Evolutionary conservation across 148 eudicot genomes (phyloP).

Genomic region (Amaranthus hypochondriacus): DNA sequence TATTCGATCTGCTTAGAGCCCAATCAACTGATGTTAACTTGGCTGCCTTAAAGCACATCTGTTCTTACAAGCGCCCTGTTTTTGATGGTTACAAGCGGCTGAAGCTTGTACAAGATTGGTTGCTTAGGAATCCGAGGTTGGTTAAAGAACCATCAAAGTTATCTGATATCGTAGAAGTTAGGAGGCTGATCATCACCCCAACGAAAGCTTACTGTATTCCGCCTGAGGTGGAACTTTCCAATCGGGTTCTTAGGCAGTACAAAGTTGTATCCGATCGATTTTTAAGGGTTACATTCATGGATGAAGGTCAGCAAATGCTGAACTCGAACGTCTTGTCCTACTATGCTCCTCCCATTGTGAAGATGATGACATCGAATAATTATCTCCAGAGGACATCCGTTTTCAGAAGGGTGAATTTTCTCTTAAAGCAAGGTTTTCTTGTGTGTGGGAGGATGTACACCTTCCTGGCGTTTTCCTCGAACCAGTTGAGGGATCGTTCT

Average conservation of each 20-base stretch:
- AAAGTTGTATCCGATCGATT: conserved; percentile 61
- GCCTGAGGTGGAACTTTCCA: conserved; percentile 75
- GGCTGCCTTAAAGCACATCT: conserved; percentile 70
- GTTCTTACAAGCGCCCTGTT: conserved; percentile 48
- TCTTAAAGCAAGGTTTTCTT: conserved; percentile 50
- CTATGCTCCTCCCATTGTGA: conserved; percentile 59
- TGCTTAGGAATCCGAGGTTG: conserved; percentile 56
- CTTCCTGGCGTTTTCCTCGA: conserved; percentile 83
- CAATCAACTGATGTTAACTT: conserved; percentile 51
- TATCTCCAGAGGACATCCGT: conserved; percentile 47
- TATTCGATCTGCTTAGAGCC: conserved; percentile 48
- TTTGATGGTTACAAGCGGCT: conserved; percentile 54
- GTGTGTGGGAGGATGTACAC: conserved; percentile 67
- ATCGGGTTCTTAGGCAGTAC: conserved; percentile 71
- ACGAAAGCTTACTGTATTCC: conserved; percentile 81
- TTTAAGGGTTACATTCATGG: conserved; percentile 83
- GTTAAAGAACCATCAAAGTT: conserved; percentile 35
- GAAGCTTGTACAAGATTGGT: conserved; percentile 52
- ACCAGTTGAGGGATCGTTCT: conserved; percentile 82
- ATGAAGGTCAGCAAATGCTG: conserved; percentile 71
- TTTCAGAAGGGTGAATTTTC: conserved; percentile 50
- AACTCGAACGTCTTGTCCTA: conserved; percentile 49
- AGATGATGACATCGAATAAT: conserved; percentile 37
- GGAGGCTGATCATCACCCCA: conserved; percentile 82
- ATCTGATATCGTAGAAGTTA: conserved; percentile 56